Base-by-base conservation (phyloP, 768 basidiomycete species). In the Multifurca ochricompacta region DNA sequence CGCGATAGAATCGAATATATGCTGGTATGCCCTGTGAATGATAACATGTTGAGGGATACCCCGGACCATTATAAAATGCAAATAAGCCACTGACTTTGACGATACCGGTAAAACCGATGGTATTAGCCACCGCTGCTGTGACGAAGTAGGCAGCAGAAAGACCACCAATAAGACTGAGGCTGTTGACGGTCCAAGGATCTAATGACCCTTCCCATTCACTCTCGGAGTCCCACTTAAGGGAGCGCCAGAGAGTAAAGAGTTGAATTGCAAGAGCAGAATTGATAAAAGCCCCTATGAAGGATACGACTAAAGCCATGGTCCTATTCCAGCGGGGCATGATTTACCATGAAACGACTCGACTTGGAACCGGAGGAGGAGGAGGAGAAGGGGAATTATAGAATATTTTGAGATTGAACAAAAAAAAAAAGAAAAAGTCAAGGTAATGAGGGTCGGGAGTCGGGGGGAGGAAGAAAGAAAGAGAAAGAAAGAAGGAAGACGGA, bases 1-100 rank as follows among this genome's bases (percentile, higher is more conserved):
- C 87, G 58, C 87, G 81, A 70, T 88, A 91, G 61, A 91, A 81
- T 51, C 85, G 84, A 47, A 91, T 79, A 59, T 81, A 79, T 1
- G 79, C 70, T 4, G 82, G 73, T 57, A 78, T 78, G 64, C 73
- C 77, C 87, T 90, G 60, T 16, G 40, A 34, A 19, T 27, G 5
- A 54, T 32, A 36, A 18, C 19, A 54, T 21, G 37, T 18, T 35
- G 13, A 41, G 39, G 18, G 27, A 31, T 10, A 39, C 39, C 10
- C 18, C n/a, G 31, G 47, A 46, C 46, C 27, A 57, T 6, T 36
- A 37, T 43, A 32, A 51, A 45, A n/a, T 42, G 21, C 14, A 8
- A 5, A 42, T 4, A 27, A 70, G 39, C 0, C 6, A 8, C 56
- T 40, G 53, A 87, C 88, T 73, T 80, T 82, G 61, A 82, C 63